phyloP scores from a whole-genome alignment of 352 stramenopile genomes.

The Pythium plurisporium region DNA sequence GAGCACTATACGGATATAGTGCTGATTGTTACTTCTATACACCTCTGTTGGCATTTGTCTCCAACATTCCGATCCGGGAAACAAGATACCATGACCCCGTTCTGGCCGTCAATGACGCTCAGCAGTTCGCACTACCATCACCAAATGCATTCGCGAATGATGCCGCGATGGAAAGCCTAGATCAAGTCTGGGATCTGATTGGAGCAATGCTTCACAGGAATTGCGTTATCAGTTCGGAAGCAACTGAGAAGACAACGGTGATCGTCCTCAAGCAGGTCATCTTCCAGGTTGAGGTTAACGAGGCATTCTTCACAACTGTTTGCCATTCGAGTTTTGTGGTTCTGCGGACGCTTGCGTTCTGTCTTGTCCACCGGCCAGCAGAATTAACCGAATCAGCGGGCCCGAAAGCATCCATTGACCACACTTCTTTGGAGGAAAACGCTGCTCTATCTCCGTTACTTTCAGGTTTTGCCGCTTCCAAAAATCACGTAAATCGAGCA shows the following conservation, averaged over 20 bases:
- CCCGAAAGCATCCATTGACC: not conserved
- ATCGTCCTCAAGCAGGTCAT: conserved; percentile 45
- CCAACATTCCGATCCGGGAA: conserved; percentile 48
- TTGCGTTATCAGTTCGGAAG: conserved; percentile 21
- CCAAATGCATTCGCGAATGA: conserved; percentile 12
- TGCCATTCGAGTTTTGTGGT: conserved; percentile 51
- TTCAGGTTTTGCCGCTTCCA: conserved; percentile 1
- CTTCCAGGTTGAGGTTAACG: conserved; percentile 39
- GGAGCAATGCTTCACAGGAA: conserved; percentile 52
- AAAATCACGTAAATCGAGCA: conserved; percentile 6
- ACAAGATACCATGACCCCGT: conserved; percentile 51
- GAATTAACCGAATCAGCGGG: not conserved
- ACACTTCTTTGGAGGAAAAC: not conserved
- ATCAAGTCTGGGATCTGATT: conserved; percentile 64
- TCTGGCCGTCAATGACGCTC: conserved; percentile 1
- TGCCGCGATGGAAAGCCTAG: conserved; percentile 23
- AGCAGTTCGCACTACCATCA: conserved; percentile 32
- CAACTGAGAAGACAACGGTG: conserved; percentile 18
- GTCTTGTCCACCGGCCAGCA: conserved; percentile 3
- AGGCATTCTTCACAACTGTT: conserved; percentile 48
- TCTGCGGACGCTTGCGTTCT: conserved; percentile 38
- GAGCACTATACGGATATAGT: conserved; percentile 39
- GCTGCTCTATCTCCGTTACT: conserved; percentile 10
- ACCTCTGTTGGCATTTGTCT: conserved; percentile 58
- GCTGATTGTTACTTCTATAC: conserved; percentile 48